Percentiles rank a stretch among this genome's conserved stretches.
Conservation (phyloP, 257 asterid genomes). For the Pogostemon cablin region DNA sequence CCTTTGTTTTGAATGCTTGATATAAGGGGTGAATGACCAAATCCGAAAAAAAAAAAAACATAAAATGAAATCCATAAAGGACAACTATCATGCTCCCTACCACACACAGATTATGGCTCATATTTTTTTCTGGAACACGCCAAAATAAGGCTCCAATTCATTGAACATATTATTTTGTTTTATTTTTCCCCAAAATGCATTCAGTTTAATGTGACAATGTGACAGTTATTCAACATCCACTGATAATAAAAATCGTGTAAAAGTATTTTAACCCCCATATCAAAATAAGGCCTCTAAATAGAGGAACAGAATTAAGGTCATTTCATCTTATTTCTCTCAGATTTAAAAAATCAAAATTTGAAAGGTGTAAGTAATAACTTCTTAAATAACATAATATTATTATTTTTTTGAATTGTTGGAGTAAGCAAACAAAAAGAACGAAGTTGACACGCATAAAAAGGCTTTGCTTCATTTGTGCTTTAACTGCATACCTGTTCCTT, state of each 20-base stretch:
- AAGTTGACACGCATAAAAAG: background rate
- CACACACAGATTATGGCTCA: constrained; percentile 10
- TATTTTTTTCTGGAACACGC: background rate
- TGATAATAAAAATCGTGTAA: background rate
- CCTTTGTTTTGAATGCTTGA: background rate
- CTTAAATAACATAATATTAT: background rate
- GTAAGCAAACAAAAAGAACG: constrained; percentile 13
- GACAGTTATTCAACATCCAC: constrained; percentile 8
- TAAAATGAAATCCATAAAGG: background rate
- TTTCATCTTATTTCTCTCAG: background rate
- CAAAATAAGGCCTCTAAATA: constrained; percentile 2
- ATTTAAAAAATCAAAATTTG: background rate
- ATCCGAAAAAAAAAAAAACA: background rate
- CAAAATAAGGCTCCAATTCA: constrained; percentile 3
- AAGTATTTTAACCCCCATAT: too few relatives aligned
- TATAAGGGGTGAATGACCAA: background rate
- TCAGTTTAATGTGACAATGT: background rate
- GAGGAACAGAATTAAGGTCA: background rate
- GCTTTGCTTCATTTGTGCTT: background rate
- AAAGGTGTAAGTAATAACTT: background rate
- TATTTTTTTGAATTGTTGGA: background rate
- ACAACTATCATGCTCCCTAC: background rate
- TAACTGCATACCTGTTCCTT: constrained; percentile 50
- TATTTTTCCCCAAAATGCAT: background rate
- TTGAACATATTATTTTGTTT: background rate